Conservation (phyloP, 208 protist genomes). For the Endotrypanum monterogeii region DNA sequence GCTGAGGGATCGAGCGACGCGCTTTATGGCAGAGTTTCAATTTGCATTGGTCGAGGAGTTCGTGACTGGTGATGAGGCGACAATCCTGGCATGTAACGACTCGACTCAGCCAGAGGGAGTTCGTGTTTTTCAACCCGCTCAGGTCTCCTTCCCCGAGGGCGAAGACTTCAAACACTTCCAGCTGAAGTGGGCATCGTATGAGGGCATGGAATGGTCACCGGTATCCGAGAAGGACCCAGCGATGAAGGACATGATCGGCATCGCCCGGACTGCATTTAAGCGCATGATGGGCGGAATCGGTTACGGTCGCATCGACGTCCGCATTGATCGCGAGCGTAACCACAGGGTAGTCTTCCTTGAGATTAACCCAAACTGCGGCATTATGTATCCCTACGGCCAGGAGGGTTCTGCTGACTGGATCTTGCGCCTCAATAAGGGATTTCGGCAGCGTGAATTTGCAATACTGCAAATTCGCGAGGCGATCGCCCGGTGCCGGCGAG, state of each 20-base stretch:
- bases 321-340: conserved; percentile 61
- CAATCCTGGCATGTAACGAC: conserved; percentile 78
- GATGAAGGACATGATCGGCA: conserved; percentile 60
- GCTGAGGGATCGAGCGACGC: conserved; percentile 48
- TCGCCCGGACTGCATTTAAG: conserved; percentile 76
- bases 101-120: conserved; percentile 66
- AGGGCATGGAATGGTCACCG: conserved; percentile 83
- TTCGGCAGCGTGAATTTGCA: conserved; percentile 83
- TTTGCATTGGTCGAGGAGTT: conserved; percentile 90
- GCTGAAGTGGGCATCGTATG: conserved; percentile 90
- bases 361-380: conserved; percentile 92
- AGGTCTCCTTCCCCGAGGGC: conserved; percentile 75
- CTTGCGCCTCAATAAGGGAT: conserved; percentile 56
- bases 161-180: conserved; percentile 94
- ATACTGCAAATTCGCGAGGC: conserved; percentile 81
- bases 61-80: conserved; percentile 86
- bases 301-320: conserved; percentile 88
- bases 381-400: conserved; percentile 88
- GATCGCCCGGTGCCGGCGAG: conserved; percentile 33
- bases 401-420: conserved; percentile 92
- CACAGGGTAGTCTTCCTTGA: conserved; percentile 83
- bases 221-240: conserved; percentile 71
- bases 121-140: conserved; percentile 81
- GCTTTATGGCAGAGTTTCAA: conserved; percentile 83
- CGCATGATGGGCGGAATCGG: conserved; percentile 90